A percentile compares a stretch with the other conserved stretches of the same genome.
Evolutionary conservation across 225 moss, liverwort and hornwort genomes (phyloP).

Genomic region (Straminergon stramineum): DNA sequence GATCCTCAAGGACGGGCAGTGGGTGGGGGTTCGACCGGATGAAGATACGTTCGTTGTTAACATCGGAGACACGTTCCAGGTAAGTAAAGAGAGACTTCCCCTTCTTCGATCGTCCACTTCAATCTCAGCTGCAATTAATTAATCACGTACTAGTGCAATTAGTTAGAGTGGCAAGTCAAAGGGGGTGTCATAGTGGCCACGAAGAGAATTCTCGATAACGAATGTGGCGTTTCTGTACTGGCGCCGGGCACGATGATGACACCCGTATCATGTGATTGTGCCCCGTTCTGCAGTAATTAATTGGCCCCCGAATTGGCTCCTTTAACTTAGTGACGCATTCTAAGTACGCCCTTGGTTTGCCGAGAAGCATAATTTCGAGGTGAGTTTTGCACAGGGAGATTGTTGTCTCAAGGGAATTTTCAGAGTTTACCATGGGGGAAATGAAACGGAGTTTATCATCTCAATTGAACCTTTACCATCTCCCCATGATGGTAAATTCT

Average conservation of each 20-base stretch:
- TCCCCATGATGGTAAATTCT: background rate
- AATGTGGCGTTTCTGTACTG: background rate
- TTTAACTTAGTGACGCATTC: background rate
- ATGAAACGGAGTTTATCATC: background rate
- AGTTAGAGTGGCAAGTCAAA: background rate
- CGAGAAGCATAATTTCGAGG: background rate
- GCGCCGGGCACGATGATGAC: background rate
- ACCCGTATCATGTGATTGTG: background rate
- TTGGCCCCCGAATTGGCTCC: no score
- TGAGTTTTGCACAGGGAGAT: background rate
- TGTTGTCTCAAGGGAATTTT: background rate
- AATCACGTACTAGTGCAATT: no score
- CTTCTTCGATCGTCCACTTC: background rate
- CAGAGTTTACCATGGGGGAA: background rate
- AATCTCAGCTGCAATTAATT: background rate
- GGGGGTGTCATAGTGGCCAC: background rate
- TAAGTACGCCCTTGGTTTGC: background rate
- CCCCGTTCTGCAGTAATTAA: background rate
- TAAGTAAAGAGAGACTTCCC: background rate
- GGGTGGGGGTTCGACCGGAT: slow-evolving; percentile 31
- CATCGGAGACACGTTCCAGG: slow-evolving; percentile 43
- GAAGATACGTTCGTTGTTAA: slow-evolving; percentile 34
- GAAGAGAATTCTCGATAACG: background rate
- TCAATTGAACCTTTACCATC: background rate
- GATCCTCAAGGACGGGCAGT: slow-evolving; percentile 24